phyloP scores from a whole-genome alignment of 1,284 basidiomycete species.

The Golubevia pallescens region DNA sequence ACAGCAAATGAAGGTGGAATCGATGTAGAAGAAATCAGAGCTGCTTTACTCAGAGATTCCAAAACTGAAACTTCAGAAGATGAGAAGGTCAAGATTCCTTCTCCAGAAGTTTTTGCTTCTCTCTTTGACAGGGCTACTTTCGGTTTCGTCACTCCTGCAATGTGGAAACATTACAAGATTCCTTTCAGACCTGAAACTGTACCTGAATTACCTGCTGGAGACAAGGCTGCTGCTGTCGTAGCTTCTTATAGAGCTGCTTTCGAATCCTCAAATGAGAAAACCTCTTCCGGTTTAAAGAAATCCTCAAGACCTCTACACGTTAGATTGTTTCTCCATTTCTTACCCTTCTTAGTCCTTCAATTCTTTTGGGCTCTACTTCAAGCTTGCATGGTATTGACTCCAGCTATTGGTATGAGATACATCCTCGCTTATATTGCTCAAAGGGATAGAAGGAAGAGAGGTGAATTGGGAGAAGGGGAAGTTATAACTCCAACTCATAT shows the following conservation, averaged over 20 bases:
- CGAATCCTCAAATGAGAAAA: slow-evolving; percentile 2
- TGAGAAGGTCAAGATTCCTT: slow-evolving; percentile 17
- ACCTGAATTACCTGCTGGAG: slow-evolving; percentile 46
- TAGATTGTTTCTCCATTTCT: slow-evolving; percentile 49
- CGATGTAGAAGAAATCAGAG: too few species aligned
- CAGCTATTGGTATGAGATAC: slow-evolving; percentile 46
- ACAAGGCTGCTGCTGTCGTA: slow-evolving; percentile 53
- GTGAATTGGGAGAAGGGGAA: slow-evolving; percentile 14
- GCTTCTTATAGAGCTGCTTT: slow-evolving; percentile 43
- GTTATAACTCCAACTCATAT: slow-evolving; percentile 39
- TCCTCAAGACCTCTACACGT: slow-evolving; percentile 31
- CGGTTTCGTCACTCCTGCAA: slow-evolving; percentile 47
- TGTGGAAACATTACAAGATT: slow-evolving; percentile 45
- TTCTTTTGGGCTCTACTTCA: slow-evolving; percentile 36
- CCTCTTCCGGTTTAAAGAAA: slow-evolving; percentile 23
- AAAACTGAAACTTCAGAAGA: not conserved
- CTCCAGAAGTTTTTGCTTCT: slow-evolving; percentile 52
- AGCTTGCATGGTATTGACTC: slow-evolving; percentile 32
- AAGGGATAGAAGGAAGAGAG: slow-evolving; percentile 15
- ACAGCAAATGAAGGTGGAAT: too few species aligned
- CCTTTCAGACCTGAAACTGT: slow-evolving; percentile 48
- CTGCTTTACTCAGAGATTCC: too few species aligned
- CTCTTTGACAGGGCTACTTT: slow-evolving; percentile 50
- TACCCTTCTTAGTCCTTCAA: slow-evolving; percentile 37
- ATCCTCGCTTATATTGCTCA: slow-evolving; percentile 49